These are phyloP conservation scores for Agastache rugosa DNA, from an alignment of 257 asterid species.

Conservation along the genomic window DNA sequence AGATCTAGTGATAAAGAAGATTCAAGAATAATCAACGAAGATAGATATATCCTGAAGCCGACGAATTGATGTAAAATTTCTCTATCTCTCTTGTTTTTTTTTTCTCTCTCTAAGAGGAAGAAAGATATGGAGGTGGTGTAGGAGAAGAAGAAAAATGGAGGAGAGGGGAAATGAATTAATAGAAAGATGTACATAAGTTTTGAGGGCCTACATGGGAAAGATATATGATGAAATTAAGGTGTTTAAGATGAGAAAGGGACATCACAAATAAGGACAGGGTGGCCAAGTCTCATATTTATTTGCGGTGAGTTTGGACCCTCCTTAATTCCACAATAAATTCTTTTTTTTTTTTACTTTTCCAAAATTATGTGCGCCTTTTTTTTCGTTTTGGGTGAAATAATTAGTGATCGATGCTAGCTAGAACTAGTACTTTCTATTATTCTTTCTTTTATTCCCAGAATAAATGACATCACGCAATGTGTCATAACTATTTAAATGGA, in stretches of 20 bases:
- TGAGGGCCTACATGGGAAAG: slow-evolving; percentile 64
- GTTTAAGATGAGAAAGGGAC: slow-evolving; percentile 77
- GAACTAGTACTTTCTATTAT: not conserved
- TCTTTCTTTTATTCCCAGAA: not conserved
- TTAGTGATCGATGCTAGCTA: not conserved
- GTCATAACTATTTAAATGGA: not conserved
- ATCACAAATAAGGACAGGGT: slow-evolving; percentile 62
- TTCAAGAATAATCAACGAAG: slow-evolving; percentile 1
- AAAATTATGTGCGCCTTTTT: not conserved
- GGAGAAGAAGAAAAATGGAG: slow-evolving; percentile 30
- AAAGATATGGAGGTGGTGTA: not conserved
- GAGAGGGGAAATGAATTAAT: slow-evolving; percentile 35
- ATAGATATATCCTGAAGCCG: not conserved
- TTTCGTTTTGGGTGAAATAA: not conserved
- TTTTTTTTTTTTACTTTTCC: not conserved
- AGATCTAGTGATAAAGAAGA: slow-evolving; percentile 20
- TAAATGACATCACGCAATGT: slow-evolving; percentile 9
- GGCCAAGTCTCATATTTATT: slow-evolving; percentile 51
- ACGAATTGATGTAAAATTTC: not conserved
- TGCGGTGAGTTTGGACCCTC: slow-evolving; percentile 82
- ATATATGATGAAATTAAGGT: slow-evolving; percentile 45
- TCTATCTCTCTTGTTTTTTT: not conserved
- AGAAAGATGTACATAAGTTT: slow-evolving; percentile 55
- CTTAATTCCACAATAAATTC: slow-evolving; percentile 52
- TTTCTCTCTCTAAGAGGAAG: slow-evolving; percentile 35